Evolutionary conservation across 768 basidiomycete genomes (phyloP), one percentile per base, ranked within the genome.

Genomic region (Austroboletus eburneus): DNA sequence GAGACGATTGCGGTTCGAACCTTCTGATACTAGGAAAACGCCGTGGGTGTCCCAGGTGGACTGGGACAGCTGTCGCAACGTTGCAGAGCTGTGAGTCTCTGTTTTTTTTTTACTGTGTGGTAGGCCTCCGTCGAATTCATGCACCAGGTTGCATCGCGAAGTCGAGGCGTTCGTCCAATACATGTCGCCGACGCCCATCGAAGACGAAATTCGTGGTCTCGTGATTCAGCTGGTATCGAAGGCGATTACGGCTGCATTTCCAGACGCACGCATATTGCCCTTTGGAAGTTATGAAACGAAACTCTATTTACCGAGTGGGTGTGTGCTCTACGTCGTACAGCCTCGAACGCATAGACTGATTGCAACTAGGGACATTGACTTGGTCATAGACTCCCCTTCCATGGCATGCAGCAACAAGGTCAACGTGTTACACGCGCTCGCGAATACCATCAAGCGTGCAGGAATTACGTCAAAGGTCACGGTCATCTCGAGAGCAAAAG

Each of bases 271-370:
- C 27, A 84, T 97, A 3, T 69, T 78, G 47, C 87, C 93, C 1
- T 99, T 98, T 64, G 96, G 96, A 18, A 91, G 87, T 61, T 95
- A 84, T 64, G 83, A 88, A 61, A 98, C 95, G 6, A 91, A 91
- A 58, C 71, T 98, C 13, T 99, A 98, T 64, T 76, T 98, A 18
- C 95, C 96, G 4, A 72, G 79, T 43, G 94, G 94, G 94, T 96
- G 65, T 59, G 87, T 69, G 24, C 40, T 29, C 17, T 35, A 27
- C 40, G 8, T 24, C 13, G 12, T 39, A 2, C 25, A 23, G 10
- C 12, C 21, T 44, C 27, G 39, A 39, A n/a, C 38, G 23, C 3
- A 20, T 24, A 30, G 53, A 32, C 58, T 65, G 40, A 48, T 46
- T 39, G 39, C 32, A 6, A 27, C 25, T 63, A 95, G 95, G 22